Conservation (phyloP, 139 green algal genomes). For the Micractinium conductrix region DNA sequence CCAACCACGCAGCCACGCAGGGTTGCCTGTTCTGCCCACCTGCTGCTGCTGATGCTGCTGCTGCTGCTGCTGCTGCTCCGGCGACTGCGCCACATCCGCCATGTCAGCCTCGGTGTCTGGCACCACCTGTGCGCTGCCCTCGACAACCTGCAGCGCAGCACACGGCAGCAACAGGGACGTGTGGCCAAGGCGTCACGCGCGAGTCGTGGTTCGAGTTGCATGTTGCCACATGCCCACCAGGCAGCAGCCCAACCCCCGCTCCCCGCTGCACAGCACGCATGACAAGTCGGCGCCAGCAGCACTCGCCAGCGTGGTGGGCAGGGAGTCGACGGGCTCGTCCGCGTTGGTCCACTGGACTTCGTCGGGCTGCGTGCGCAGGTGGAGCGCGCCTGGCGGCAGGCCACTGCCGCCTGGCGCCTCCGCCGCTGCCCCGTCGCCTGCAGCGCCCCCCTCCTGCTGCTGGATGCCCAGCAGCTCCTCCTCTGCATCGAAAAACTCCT, state of each 20-base stretch:
- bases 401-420: neutral
- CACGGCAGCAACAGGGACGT: neutral
- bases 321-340: neutral
- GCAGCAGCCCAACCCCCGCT: neutral
- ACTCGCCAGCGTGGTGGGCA: conserved; percentile 16
- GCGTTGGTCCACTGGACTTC: conserved; percentile 37
- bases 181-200: neutral
- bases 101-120: conserved; percentile 16
- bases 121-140: neutral
- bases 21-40: too few species aligned
- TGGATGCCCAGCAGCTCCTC: conserved; percentile 16
- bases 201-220: neutral
- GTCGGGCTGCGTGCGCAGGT: conserved; percentile 36
- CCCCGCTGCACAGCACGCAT: neutral
- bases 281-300: neutral
- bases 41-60: conserved; percentile 12
- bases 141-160: conserved; percentile 1
- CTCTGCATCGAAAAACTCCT: conserved; percentile 17
- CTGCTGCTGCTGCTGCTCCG: neutral
- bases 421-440: neutral
- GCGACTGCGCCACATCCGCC: neutral
- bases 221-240: neutral
- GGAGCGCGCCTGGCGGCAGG: neutral
- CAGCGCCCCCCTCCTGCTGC: neutral
- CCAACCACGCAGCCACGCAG: too few species aligned